A percentile compares a stretch with the other conserved stretches of the same genome.
phyloP scores from a whole-genome alignment of 2,329 filamentous ascomycete species.

The Cladosporium cucumerinum region DNA sequence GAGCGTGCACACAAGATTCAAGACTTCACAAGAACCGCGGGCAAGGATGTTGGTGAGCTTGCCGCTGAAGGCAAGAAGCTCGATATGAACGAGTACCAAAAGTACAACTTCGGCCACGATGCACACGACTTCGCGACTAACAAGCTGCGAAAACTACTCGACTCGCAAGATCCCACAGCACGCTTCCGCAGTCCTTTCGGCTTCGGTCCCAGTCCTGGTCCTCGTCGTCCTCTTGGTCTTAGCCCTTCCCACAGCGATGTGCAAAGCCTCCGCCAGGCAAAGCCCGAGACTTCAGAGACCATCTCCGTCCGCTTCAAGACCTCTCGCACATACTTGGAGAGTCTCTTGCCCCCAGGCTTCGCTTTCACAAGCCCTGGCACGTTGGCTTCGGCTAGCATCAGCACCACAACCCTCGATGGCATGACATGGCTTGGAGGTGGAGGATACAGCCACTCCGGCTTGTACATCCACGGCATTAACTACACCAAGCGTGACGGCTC shows the following conservation, averaged over 20 bases:
- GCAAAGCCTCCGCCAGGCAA: constrained; percentile 10
- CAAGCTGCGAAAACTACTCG: constrained; percentile 49
- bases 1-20: constrained; percentile 58
- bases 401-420: constrained; percentile 39
- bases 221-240: constrained; percentile 3
- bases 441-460: constrained; percentile 57
- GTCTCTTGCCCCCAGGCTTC: constrained; percentile 38
- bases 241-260: constrained; percentile 13
- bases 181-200: constrained; percentile 43
- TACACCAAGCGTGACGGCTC: constrained; percentile 52
- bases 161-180: constrained; percentile 39
- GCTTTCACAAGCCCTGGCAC: constrained; percentile 40
- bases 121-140: constrained; percentile 48
- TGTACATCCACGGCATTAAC: constrained; percentile 62
- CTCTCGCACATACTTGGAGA: constrained; percentile 41
- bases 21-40: constrained; percentile 53
- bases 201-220: constrained; percentile 39
- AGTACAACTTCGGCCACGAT: constrained; percentile 34
- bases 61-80: constrained; percentile 22
- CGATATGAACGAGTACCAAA: constrained; percentile 25
- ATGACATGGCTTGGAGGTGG: constrained; percentile 61
- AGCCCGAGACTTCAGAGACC: constrained; percentile 35
- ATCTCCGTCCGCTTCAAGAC: constrained; percentile 41
- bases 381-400: constrained; percentile 38
- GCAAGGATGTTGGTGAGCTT: constrained; percentile 33